Base-by-base conservation (phyloP, 495 filamentous ascomycete genomes). In the Penicillium paradoxum region DNA sequence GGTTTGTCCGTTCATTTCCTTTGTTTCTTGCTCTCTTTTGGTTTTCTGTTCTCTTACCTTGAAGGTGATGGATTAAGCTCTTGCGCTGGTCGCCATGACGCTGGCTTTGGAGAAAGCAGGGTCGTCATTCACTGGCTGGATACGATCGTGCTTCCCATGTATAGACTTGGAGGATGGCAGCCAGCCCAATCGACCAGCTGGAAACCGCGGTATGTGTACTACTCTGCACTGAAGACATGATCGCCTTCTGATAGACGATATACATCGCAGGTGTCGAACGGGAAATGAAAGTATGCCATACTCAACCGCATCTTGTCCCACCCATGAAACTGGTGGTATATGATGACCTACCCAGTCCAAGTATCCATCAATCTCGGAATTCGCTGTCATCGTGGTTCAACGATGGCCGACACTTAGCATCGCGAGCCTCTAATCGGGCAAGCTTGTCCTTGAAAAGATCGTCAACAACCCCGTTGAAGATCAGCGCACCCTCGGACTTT, bases 401-500 rank as follows among this genome's bases (percentile, higher is more conserved):
- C 8, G 72, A 78, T 36, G 68, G 73, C 22, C 68, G 58, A 46
- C 65, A 65, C 42, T 65, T 75, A 22, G 72, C 68, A 15, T 79
- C 77, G 30, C 71, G 73, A 52, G 73, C 76, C 24, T 79, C 77
- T n/a, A 74, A 58, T 63, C 72, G 76, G 29, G 73, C 74, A 40
- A 83, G 78, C 57, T 71, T 81, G 32, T 70, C 73, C 33, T 67
- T 73, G 49, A 77, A 67, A 59, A 76, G 77, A 51, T 74, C 66
- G 39, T 64, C 69, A 29, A 64, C 68, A 22, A 64, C 66, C 4
- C 62, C 68, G 2, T 47, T 78, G 44, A 71, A 65, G 25, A 83
- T 83, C 38, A 68, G 80, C 37, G 73, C 69, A 13, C 81, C 82
- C 1, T 71, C 76, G 4, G 76, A 83, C 40, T 83, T 83, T 53